Evolutionary conservation across 371 early-diverging fungal genomes (phyloP), one percentile per base, ranked within the genome.

Genomic region (Lichtheimia ramosa): DNA sequence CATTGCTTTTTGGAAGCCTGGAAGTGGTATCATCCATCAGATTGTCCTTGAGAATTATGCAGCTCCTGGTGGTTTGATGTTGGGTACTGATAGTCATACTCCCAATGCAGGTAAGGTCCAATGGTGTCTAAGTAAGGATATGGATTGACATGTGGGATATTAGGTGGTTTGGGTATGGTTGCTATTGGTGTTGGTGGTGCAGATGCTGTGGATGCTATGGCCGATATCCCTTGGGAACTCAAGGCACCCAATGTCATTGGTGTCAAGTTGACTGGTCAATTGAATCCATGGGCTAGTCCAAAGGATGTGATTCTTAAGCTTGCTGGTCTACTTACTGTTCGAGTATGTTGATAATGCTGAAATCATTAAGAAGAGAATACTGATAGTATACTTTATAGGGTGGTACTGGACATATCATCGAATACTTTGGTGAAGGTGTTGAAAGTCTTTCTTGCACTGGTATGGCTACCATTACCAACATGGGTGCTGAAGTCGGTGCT

Each of bases 181-280:
- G 96, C 96, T 51, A 89, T 96, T 61, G 96, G 96, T 82, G 95
- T 96, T 54, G 96, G 96, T 64, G 96, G 96, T 70, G 95, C 95
- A 41, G 96, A 96, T 74, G 96, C 95, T 54, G 95, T 96, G 34
- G 96, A 96, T 78, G 96, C 91, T 23, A 94, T 96, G 94, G 93
- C 94, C 39, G 79, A 82, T 66, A 92, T 96, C 68, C 94, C 95
- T 48, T 96, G 96, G 95, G 96, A 96, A 73, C 71, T 96, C 51
- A 93, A 93, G 78, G 88, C 91, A 43, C 98, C 97, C 28, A 90
- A 95, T 60, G 88, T 96, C 20, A 86, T 96, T 78, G 98, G 98
- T 76, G 91, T 97, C 54, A 92, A 92, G 67, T 75, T 97, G 61
- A 92, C 89, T 41, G 98, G 98, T 40, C 82, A 85, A 63, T 59